Conservation (phyloP, 805 yeast genomes). For the Candida berthetii region DNA sequence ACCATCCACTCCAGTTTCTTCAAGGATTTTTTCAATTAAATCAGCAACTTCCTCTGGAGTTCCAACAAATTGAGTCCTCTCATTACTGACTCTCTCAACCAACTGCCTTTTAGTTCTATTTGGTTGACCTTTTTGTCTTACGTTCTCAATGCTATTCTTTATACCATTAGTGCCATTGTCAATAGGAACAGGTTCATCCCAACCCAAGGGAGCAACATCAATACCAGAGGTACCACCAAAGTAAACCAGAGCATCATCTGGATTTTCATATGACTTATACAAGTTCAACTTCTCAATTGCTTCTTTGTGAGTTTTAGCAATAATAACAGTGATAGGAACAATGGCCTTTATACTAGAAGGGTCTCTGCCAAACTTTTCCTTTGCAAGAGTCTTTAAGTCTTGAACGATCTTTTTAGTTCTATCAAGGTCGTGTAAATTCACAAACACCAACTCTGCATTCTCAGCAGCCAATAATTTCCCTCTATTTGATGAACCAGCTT, state of each 20-base stretch:
- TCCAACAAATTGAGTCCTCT: slow-evolving; percentile 23
- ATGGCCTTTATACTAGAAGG: slow-evolving; percentile 29
- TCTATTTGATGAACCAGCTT: no score
- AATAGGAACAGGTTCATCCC: slow-evolving; percentile 24
- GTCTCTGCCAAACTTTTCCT: slow-evolving; percentile 23
- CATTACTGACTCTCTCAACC: slow-evolving; percentile 11
- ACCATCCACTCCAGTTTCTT: slow-evolving; percentile 33
- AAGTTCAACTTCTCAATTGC: slow-evolving; percentile 29
- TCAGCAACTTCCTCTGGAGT: slow-evolving; percentile 32
- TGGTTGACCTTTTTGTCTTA: no score
- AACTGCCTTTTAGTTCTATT: slow-evolving; percentile 6
- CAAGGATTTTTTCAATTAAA: slow-evolving; percentile 31
- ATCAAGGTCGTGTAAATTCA: no score
- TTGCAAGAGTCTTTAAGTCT: no score
- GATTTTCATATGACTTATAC: slow-evolving; percentile 23
- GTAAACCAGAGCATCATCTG: slow-evolving; percentile 34
- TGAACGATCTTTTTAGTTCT: no score
- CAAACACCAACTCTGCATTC: no score
- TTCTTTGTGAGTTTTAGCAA: slow-evolving; percentile 32
- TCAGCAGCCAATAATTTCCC: no score
- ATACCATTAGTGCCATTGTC: slow-evolving; percentile 26
- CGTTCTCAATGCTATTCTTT: slow-evolving; percentile 22
- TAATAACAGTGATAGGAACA: slow-evolving; percentile 25
- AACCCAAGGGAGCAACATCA: slow-evolving; percentile 5
- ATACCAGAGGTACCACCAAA: slow-evolving; percentile 31